Evolutionary conservation across 176 grass and related monocot genomes (phyloP).

Genomic region (Ensete glaucum): DNA sequence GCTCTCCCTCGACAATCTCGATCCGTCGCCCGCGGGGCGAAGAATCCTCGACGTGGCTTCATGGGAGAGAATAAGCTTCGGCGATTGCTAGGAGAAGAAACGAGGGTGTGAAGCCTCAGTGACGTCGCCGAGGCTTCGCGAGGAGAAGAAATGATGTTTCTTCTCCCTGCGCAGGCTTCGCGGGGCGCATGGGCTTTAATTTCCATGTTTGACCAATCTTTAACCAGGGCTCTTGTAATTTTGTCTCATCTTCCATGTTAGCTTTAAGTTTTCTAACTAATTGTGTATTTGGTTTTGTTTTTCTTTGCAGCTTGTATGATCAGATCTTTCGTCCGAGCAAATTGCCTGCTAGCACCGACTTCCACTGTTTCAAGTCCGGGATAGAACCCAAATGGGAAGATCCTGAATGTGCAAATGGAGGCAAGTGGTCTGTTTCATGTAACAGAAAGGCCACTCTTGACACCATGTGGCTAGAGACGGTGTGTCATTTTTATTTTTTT

Average conservation of each 20-base stretch:
- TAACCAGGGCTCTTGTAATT: background rate
- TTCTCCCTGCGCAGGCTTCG: no score
- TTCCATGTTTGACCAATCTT: background rate
- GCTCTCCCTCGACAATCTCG: no score
- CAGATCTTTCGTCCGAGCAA: slow-evolving; percentile 94
- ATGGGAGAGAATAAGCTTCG: no score
- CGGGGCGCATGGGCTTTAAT: no score
- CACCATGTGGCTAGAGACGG: slow-evolving; percentile 95
- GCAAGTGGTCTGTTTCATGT: slow-evolving; percentile 83
- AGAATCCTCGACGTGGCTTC: no score
- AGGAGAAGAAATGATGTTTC: no score
- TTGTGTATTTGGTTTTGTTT: background rate
- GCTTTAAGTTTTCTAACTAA: background rate
- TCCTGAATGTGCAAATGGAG: slow-evolving; percentile 95
- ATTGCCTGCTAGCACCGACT: slow-evolving; percentile 67
- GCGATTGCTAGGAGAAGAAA: no score
- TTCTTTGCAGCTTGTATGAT: slow-evolving; percentile 62
- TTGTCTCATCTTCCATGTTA: background rate
- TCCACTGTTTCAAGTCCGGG: slow-evolving; percentile 89
- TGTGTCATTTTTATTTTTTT: slow-evolving; percentile 16
- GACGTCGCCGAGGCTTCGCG: no score
- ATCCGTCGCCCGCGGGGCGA: no score
- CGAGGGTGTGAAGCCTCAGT: no score
- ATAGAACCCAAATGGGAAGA: slow-evolving; percentile 99
- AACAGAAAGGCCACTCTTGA: slow-evolving; percentile 66